phyloP scores from a whole-genome alignment of 805 yeast genomes.

The Yamadazyma ubonensis region DNA sequence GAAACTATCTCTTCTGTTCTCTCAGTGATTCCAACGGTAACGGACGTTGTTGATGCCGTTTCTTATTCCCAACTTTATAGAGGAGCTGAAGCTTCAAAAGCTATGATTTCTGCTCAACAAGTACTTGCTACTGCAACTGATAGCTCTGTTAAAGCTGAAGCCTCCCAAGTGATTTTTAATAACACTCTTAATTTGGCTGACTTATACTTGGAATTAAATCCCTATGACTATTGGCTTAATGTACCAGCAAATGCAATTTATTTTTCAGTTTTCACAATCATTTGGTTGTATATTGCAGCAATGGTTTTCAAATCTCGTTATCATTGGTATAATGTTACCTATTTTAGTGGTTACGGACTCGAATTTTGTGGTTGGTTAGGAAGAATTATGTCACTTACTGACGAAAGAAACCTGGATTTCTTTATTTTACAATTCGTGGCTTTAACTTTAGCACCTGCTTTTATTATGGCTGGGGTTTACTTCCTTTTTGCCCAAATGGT shows the following conservation, averaged over 20 bases:
- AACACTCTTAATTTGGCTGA: conserved; percentile 32
- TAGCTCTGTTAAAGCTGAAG: conserved; percentile 22
- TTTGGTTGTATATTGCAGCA: conserved; percentile 22
- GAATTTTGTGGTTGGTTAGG: conserved; percentile 41
- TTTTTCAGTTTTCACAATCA: conserved; percentile 25
- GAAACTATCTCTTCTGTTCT: conserved; percentile 8
- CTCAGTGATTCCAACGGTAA: conserved; percentile 1
- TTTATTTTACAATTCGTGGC: conserved; percentile 34
- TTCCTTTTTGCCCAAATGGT: conserved; percentile 41
- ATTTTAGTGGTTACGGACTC: conserved; percentile 34
- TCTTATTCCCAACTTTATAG: conserved; percentile 25
- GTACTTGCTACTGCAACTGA: conserved; percentile 42
- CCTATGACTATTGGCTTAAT: conserved; percentile 25
- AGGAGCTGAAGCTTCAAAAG: conserved; percentile 39
- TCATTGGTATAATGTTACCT: conserved; percentile 40
- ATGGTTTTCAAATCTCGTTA: conserved; percentile 35
- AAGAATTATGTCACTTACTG: conserved; percentile 29
- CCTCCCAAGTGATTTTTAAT: conserved; percentile 33
- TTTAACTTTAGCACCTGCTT: conserved; percentile 42
- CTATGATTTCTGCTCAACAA: conserved; percentile 34
- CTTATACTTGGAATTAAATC: conserved; percentile 28
- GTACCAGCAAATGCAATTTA: conserved; percentile 34
- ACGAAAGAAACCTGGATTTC: conserved; percentile 19
- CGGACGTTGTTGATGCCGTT: conserved; percentile 14
- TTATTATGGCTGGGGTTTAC: conserved; percentile 44